Conservation (phyloP, 345 rosid species). For the Moricandia moricandioides region DNA sequence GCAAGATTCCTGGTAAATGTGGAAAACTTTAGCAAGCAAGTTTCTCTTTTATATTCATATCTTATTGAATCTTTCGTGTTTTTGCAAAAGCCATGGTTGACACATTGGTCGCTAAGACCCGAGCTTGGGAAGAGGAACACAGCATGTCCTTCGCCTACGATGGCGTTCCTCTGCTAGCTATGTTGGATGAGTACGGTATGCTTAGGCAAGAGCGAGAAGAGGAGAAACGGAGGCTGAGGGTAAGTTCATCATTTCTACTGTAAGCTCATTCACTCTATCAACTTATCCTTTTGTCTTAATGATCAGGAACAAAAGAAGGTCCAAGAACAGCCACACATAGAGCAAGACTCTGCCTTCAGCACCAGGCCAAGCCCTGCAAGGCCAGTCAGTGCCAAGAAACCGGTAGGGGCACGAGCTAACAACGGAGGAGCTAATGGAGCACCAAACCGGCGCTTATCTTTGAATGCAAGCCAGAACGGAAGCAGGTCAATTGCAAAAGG, state of each 20-base stretch:
- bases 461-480: constrained; percentile 78
- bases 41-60: background rate
- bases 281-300: background rate
- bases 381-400: constrained; percentile 65
- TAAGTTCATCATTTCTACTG: constrained; percentile 28
- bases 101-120: constrained; percentile 80
- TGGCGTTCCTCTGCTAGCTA: constrained; percentile 93
- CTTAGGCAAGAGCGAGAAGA: constrained; percentile 98
- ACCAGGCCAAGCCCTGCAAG: constrained; percentile 92
- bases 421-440: constrained; percentile 78
- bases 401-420: constrained; percentile 59
- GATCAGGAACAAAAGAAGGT: constrained; percentile 80
- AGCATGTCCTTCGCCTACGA: constrained; percentile 74
- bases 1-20: constrained; percentile 87
- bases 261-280: background rate
- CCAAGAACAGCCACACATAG: constrained; percentile 74
- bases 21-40: background rate
- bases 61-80: constrained; percentile 8
- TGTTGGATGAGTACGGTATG: constrained; percentile 98
- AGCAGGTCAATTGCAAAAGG: constrained; percentile 66
- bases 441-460: constrained; percentile 75
- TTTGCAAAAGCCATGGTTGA: constrained; percentile 70
- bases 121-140: constrained; percentile 88
- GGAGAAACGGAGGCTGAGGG: constrained; percentile 81
- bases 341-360: constrained; percentile 70